Conservation (phyloP, 2,329 filamentous ascomycete species). For the Xylariales sp. region DNA sequence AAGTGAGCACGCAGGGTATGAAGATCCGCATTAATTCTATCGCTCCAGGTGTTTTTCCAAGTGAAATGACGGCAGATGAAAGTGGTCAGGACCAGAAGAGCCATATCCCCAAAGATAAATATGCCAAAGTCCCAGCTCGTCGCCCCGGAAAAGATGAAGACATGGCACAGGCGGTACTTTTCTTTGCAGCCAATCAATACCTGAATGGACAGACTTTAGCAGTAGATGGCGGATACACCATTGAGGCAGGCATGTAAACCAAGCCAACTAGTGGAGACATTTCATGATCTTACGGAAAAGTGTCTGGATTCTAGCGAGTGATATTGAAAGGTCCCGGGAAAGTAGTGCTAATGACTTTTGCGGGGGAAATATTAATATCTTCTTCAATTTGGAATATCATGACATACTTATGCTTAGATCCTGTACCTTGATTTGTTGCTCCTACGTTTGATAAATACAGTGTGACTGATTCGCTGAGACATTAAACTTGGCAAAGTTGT, state of each 20-base stretch:
- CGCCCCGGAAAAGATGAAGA: conserved; percentile 68
- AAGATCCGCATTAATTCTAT: conserved; percentile 68
- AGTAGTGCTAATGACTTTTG: too few species aligned
- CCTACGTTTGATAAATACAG: too few species aligned
- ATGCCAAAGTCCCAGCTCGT: conserved; percentile 58
- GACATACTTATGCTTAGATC: too few species aligned
- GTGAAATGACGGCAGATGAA: conserved; percentile 63
- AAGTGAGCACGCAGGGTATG: conserved; percentile 53
- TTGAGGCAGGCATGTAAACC: conserved; percentile 29
- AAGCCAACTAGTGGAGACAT: background rate
- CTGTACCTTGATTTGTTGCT: too few species aligned
- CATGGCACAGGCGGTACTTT: conserved; percentile 65
- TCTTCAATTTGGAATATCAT: too few species aligned
- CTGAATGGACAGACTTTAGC: conserved; percentile 37
- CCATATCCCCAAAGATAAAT: conserved; percentile 51
- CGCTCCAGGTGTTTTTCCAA: conserved; percentile 66
- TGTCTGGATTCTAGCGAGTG: too few species aligned
- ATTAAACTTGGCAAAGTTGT: too few species aligned
- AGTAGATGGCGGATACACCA: conserved; percentile 40
- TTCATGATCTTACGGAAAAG: background rate
- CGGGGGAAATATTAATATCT: too few species aligned
- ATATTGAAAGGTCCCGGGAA: too few species aligned
- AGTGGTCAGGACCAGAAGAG: conserved; percentile 52
- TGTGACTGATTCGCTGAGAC: too few species aligned
- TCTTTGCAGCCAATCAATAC: conserved; percentile 38